A percentile compares a stretch with the other conserved stretches of the same genome.
Conservation (phyloP, 176 grass and related monocot genomes). For the Echinochloa phyllopogon region DNA sequence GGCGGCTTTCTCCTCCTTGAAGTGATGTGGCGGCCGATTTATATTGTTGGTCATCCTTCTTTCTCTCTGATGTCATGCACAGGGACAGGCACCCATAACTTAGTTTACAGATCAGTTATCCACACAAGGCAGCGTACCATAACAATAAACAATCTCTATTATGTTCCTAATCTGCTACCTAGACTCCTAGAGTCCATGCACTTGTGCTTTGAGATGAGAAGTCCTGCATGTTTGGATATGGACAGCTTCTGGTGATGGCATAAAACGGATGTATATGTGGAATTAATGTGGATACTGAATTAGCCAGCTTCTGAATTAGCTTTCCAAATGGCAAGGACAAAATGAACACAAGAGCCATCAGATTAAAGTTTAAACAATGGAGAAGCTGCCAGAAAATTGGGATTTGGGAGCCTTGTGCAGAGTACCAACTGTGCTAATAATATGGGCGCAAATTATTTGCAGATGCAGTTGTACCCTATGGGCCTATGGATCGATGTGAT, state of each 20-base stretch:
- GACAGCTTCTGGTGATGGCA: not conserved
- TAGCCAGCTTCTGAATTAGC: not conserved
- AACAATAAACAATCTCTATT: constrained; percentile 17
- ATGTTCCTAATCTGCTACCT: not conserved
- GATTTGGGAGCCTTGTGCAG: constrained; percentile 28
- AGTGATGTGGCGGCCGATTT: constrained; percentile 23
- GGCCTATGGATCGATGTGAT: constrained; percentile 13
- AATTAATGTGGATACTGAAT: not conserved
- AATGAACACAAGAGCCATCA: not conserved
- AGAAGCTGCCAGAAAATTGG: constrained; percentile 9
- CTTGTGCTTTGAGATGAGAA: not conserved
- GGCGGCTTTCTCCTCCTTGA: constrained; percentile 1
- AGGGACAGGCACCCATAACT: not conserved
- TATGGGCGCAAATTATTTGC: constrained; percentile 20
- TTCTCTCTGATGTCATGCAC: constrained; percentile 38
- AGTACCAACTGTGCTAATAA: constrained; percentile 34
- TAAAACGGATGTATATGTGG: not conserved
- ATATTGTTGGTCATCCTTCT: not conserved
- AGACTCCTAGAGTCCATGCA: not conserved
- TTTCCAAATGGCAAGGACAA: not conserved
- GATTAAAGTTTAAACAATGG: constrained; percentile 35
- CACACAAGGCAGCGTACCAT: constrained; percentile 1
- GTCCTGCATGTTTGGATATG: not conserved
- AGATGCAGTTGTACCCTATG: constrained; percentile 7
- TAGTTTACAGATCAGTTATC: constrained; percentile 24